phyloP scores from a whole-genome alignment of 2,329 filamentous ascomycete genomes.

The Pyricularia grisea region DNA sequence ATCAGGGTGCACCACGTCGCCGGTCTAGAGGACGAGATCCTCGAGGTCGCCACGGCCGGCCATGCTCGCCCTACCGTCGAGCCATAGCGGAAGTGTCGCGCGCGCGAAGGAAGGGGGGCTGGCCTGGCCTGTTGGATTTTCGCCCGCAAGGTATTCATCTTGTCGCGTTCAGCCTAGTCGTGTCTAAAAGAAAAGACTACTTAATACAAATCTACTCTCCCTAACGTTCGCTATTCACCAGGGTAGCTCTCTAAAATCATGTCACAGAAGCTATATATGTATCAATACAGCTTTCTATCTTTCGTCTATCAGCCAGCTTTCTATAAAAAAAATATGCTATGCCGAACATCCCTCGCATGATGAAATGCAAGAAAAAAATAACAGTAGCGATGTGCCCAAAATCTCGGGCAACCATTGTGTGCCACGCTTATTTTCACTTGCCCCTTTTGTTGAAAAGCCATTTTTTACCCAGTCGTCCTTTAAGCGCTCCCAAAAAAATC shows the following conservation, averaged over 20 bases:
- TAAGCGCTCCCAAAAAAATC: not conserved
- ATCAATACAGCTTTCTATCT: not conserved
- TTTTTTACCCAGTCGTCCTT: not conserved
- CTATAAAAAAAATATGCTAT: not conserved
- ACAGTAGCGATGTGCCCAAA: not conserved
- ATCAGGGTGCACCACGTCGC: slow-evolving; percentile 63
- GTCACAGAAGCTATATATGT: not conserved
- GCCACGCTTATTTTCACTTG: not conserved
- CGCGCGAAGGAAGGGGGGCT: no score
- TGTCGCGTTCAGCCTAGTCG: not conserved
- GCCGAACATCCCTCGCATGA: not conserved
- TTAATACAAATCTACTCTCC: not conserved
- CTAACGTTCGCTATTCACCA: no score
- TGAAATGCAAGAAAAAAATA: not conserved
- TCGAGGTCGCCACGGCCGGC: slow-evolving; percentile 74
- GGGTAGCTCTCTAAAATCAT: not conserved
- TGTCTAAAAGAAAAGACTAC: not conserved
- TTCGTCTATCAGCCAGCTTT: not conserved
- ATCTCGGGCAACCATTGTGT: not conserved
- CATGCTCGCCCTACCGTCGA: slow-evolving; percentile 35
- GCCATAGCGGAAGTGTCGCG: not conserved
- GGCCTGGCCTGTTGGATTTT: no score
- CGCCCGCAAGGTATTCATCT: not conserved
- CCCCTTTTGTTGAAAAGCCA: slow-evolving; percentile 3
- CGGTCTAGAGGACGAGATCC: slow-evolving; percentile 73